These are phyloP conservation scores for Phytophthora brassicae DNA, from an alignment of 352 stramenopile genomes.

Conservation along the genomic window DNA sequence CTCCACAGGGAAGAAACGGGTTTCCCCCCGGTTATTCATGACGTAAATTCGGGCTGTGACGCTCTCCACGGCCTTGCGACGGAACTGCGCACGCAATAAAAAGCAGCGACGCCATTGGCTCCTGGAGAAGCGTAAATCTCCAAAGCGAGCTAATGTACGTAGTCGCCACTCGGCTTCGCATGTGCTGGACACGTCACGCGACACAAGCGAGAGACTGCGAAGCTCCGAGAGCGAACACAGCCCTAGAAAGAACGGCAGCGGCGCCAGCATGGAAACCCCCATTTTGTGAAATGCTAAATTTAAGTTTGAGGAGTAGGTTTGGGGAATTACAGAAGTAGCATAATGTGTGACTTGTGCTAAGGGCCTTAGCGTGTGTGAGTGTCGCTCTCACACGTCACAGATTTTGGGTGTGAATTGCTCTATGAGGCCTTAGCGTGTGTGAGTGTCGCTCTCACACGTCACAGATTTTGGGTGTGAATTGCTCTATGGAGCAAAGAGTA, in stretches of 20 bases:
- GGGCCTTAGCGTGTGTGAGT: background rate
- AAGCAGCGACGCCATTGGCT: constrained; percentile 63
- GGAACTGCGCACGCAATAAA: constrained; percentile 64
- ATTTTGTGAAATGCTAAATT: background rate
- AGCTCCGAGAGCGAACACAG: constrained; percentile 55
- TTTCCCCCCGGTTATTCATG: constrained; percentile 81
- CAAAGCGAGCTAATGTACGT: constrained; percentile 53
- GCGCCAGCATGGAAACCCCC: constrained; percentile 16
- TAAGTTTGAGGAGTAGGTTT: too few relatives aligned
- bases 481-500: too few relatives aligned
- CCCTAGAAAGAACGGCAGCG: constrained; percentile 55
- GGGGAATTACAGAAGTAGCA: background rate
- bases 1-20: constrained; percentile 60
- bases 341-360: background rate
- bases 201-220: constrained; percentile 46
- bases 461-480: background rate
- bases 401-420: background rate
- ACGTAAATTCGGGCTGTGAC: constrained; percentile 78
- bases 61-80: constrained; percentile 52
- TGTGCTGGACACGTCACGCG: constrained; percentile 35
- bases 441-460: background rate
- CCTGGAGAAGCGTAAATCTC: constrained; percentile 54
- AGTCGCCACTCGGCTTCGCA: constrained; percentile 71
- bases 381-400: background rate
- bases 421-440: background rate